phyloP scores from a whole-genome alignment of 306 rosid genomes.

The Lathyrus sativus region DNA sequence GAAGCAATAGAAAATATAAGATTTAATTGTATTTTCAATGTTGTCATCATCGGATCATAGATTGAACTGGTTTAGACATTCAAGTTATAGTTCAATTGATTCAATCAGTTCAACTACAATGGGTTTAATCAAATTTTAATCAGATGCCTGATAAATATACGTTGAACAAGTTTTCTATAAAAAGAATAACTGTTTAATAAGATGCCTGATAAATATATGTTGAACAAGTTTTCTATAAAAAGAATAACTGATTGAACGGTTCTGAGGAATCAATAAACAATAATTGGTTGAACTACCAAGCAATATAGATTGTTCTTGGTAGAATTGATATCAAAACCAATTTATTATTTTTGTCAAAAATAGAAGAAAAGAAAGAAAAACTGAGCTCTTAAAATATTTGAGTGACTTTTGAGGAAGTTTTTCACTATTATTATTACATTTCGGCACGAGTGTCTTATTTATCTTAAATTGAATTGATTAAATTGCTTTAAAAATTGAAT shows the following conservation, averaged over 20 bases:
- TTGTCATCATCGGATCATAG: neutral
- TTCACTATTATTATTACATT: too few species aligned
- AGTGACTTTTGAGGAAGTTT: neutral
- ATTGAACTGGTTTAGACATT: neutral
- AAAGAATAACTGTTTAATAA: neutral
- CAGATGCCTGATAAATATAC: neutral
- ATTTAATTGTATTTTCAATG: neutral
- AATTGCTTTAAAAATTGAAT: too few species aligned
- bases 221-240: neutral
- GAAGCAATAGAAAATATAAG: neutral
- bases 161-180: neutral
- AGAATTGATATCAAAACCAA: neutral
- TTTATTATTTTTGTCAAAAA: too few species aligned
- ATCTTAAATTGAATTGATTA: too few species aligned
- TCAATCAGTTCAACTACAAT: neutral
- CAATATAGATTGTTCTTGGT: neutral
- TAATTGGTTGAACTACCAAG: neutral
- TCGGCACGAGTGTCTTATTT: too few species aligned
- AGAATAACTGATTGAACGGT: neutral
- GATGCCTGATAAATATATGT: neutral
- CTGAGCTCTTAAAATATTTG: neutral
- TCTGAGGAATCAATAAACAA: neutral
- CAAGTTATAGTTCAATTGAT: neutral
- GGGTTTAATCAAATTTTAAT: neutral
- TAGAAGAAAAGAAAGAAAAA: too few species aligned